Conservation (phyloP, 2,329 filamentous ascomycete species). For the Aureobasidium mangrovei region DNA sequence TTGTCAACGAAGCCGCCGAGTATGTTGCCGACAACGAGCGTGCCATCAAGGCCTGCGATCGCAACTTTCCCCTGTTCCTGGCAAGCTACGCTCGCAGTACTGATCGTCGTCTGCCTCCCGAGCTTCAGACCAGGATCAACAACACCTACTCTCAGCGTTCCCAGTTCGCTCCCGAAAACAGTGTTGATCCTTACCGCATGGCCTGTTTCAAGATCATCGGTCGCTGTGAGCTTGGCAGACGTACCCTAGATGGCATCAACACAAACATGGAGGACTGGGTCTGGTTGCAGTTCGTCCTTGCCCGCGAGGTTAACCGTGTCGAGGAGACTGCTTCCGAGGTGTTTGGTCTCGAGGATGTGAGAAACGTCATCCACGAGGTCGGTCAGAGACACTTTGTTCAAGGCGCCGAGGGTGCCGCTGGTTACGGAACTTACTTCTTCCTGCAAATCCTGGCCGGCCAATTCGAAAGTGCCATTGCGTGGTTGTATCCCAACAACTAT, state of each 20-base stretch:
- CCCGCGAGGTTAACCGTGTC: slow-evolving; percentile 51
- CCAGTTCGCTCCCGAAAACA: slow-evolving; percentile 75
- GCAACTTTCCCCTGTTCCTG: slow-evolving; percentile 82
- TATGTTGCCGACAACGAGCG: slow-evolving; percentile 74
- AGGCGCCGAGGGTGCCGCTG: slow-evolving; percentile 65
- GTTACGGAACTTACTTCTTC: slow-evolving; percentile 87
- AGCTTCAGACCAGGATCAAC: slow-evolving; percentile 78
- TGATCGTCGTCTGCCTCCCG: slow-evolving; percentile 67
- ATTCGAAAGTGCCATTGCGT: slow-evolving; percentile 88
- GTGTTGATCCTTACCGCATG: slow-evolving; percentile 89
- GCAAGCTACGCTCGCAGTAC: slow-evolving; percentile 69
- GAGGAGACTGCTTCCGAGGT: slow-evolving; percentile 55
- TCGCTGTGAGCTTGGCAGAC: slow-evolving; percentile 53
- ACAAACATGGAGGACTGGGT: slow-evolving; percentile 58
- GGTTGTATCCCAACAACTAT: slow-evolving; percentile 85
- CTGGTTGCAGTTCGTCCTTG: slow-evolving; percentile 57
- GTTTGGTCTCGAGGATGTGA: slow-evolving; percentile 59
- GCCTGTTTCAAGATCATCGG: slow-evolving; percentile 98
- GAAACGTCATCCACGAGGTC: slow-evolving; percentile 75
- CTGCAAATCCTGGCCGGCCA: slow-evolving; percentile 82
- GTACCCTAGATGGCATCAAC: slow-evolving; percentile 49
- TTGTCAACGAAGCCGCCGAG: slow-evolving; percentile 71
- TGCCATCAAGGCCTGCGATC: slow-evolving; percentile 82
- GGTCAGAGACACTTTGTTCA: slow-evolving; percentile 86
- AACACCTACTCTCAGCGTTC: slow-evolving; percentile 82